Evolutionary conservation across 208 protist species (phyloP).

Genomic region (Trypanosomatidae sp.): DNA sequence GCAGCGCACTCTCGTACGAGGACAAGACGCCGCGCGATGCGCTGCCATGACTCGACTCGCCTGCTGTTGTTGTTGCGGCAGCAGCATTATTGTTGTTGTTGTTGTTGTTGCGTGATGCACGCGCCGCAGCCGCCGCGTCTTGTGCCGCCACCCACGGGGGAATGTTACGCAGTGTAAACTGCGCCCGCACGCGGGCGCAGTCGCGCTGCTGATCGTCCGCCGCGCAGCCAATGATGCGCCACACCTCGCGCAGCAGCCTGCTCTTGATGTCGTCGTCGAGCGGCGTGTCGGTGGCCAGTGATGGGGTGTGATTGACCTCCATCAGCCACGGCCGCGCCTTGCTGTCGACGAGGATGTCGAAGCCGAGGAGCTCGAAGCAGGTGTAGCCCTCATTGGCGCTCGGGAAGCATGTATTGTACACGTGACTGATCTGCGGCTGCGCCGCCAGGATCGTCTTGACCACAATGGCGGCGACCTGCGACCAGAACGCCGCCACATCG

Average conservation of each 20-base stretch:
- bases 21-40: slow-evolving; percentile 1
- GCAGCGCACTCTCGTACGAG: background rate
- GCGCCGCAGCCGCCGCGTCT: background rate
- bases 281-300: slow-evolving; percentile 86
- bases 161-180: slow-evolving; percentile 75
- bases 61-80: background rate
- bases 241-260: slow-evolving; percentile 72
- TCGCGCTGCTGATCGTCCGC: slow-evolving; percentile 46
- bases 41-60: background rate
- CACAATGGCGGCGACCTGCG: slow-evolving; percentile 57
- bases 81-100: slow-evolving; percentile 2
- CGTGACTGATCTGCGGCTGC: slow-evolving; percentile 78
- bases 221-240: slow-evolving; percentile 80
- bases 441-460: slow-evolving; percentile 90
- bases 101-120: slow-evolving; percentile 2
- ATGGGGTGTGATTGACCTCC: slow-evolving; percentile 96
- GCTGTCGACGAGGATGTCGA: slow-evolving; percentile 92
- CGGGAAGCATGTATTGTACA: slow-evolving; percentile 89
- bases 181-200: slow-evolving; percentile 44
- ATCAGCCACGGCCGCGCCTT: slow-evolving; percentile 91
- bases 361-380: slow-evolving; percentile 95
- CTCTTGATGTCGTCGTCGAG: slow-evolving; percentile 90
- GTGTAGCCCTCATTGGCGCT: slow-evolving; percentile 82
- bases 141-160: slow-evolving; percentile 16
- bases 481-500: slow-evolving; percentile 53